Evolutionary conservation across 2,329 filamentous ascomycete species (phyloP), one percentile per base, ranked within the genome.

Genomic region (Fusarium circinatum): DNA sequence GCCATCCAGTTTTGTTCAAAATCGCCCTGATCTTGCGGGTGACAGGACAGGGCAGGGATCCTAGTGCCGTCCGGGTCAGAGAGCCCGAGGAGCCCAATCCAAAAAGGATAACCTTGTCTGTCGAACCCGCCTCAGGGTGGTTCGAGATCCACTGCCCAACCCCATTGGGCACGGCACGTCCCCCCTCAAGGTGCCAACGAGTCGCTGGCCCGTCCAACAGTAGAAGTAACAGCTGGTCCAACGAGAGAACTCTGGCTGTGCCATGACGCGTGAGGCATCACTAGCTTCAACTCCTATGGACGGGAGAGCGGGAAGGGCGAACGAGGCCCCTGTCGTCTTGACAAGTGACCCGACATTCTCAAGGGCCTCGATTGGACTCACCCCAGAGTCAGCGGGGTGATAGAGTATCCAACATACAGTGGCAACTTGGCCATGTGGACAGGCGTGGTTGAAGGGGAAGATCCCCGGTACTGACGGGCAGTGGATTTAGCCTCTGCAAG

Each of bases 61-160:
- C 42, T 36, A 59, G 56, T 64, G 60, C 48, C 61, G 63, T 66
- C 65, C 66, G 69, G 68, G 51, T 42, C 61, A 63, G 48, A 68
- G 57, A 64, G 69, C 76, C 71, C 69, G 72, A 71, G 63, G 41
- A 75, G 76, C 76, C 76, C 76, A 78, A 78, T 75, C 62, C 65
- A 67, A 68, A 52, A 63, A 32, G 49, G 58, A 52, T 44, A 76
- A 71, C 75, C 76, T 63, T 78, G 76, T 63, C 51, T 58, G 51
- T 70, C 48, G 60, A 51, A 63, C 60, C 70, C 28, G 63, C 61
- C 49, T 36, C 49, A 68, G 30, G 59, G 71, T 69, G 74, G 76
- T 76, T 71, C 74, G 68, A 77, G 75, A 67, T 75, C 76, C 74
- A 78, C 76, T 49, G 63, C 74, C 76, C 75, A 76, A 68, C 71